Percentiles rank a stretch among this genome's conserved stretches.
Conservation (phyloP, 257 asterid genomes). For the Jaltomata sinuosa region DNA sequence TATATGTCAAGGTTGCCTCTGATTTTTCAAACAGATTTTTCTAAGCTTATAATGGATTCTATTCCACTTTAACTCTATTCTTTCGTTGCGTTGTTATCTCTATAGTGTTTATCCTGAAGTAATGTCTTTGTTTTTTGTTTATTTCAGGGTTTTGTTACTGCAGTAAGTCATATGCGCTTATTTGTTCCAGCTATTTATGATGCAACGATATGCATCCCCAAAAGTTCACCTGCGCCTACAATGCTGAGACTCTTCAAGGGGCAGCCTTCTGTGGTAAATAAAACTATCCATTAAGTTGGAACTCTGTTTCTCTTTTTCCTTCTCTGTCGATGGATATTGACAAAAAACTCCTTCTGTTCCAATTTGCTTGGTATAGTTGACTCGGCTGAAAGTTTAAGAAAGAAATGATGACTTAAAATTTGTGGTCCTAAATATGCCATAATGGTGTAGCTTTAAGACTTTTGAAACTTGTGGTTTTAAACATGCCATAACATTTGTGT, state of each 20-base stretch:
- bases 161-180: conserved; percentile 77
- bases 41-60: background rate
- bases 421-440: background rate
- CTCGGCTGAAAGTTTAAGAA: background rate
- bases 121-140: background rate
- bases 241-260: conserved; percentile 88
- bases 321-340: background rate
- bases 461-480: background rate
- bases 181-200: conserved; percentile 97
- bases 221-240: conserved; percentile 77
- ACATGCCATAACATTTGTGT: background rate
- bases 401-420: background rate
- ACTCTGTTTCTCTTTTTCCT: background rate
- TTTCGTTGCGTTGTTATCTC: background rate
- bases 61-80: background rate
- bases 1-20: background rate
- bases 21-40: background rate
- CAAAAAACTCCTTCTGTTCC: background rate
- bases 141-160: conserved; percentile 88
- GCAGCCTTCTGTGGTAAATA: conserved; percentile 78
- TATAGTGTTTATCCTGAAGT: background rate
- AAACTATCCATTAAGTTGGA: background rate
- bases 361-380: background rate
- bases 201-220: conserved; percentile 78
- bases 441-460: background rate